Evolutionary conservation across 225 moss, liverwort and hornwort species (phyloP), one percentile per base, ranked within the genome.

Genomic region (Thuidium tamariscinum): DNA sequence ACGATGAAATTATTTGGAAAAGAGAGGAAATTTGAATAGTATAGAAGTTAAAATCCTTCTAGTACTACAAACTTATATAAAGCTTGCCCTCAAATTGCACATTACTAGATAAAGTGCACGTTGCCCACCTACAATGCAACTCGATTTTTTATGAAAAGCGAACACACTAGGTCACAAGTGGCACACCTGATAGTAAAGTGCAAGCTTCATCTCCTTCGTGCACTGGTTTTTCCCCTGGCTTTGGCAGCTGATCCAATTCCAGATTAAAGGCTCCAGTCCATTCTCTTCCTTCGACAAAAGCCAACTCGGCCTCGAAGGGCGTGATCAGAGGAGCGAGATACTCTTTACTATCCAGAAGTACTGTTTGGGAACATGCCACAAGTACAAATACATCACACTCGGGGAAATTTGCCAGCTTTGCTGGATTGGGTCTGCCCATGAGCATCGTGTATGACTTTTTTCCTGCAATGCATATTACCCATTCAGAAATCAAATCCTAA

Each of bases 351-450:
- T 97, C 97, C 66, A 96, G 64, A 36, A 97, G 91, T 42, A 96
- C 93, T 49, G 96, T 99, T 90, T 99, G 96, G 48, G 97, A 90
- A 88, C 99, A 99, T 73, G 99, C 94, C 84, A 97, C 97, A 26
- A 96, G 94, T 62, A 99, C 97, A 91, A 99, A 99, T 32, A 97
- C 91, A 81, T 99, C 99, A 86, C 99, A 99, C 94, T 99, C 99
- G 54, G 97, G 97, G 82, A 99, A 99, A 48, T 99, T 99, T 80
- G 99, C 99, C 63, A 99, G 92, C 86, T 99, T 99, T 71, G 99
- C 91, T 78, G 99, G 99, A 90, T 95, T 99, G 72, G 99, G 97
- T 88, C 97, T 96, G 88, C 99, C 99, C 95, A 99, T 97, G 80
- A 99, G 94, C 93, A 99, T 87, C 51, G 94, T 94, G 60, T 99